Percentiles rank a stretch among this genome's conserved stretches.
Evolutionary conservation across 805 yeast species (phyloP).

Genomic region (Lipomyces kockii): DNA sequence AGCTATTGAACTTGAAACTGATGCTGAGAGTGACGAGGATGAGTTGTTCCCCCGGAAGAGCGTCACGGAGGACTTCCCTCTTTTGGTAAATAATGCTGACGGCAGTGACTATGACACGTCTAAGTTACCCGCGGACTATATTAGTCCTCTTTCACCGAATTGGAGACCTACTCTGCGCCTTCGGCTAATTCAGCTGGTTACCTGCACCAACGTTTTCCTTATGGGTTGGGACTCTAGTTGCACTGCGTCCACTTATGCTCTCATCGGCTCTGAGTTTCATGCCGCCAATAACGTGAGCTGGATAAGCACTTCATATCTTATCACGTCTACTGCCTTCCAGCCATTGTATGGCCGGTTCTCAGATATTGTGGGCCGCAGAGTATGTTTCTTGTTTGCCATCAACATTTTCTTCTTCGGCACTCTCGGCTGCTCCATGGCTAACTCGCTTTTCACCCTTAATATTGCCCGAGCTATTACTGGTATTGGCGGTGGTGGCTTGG

Average conservation of each 20-base stretch:
- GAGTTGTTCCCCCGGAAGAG: slow-evolving; percentile 23
- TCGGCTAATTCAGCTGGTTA: slow-evolving; percentile 38
- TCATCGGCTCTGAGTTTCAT: slow-evolving; percentile 55
- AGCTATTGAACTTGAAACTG: slow-evolving; percentile 37
- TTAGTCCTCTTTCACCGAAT: slow-evolving; percentile 32
- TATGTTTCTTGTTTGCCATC: slow-evolving; percentile 46
- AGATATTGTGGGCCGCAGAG: slow-evolving; percentile 52
- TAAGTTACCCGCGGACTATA: slow-evolving; percentile 31
- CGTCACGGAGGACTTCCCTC: slow-evolving; percentile 19
- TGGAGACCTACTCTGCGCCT: slow-evolving; percentile 37
- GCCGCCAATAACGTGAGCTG: slow-evolving; percentile 58
- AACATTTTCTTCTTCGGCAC: slow-evolving; percentile 33
- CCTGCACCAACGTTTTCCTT: slow-evolving; percentile 49
- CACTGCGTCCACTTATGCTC: slow-evolving; percentile 55
- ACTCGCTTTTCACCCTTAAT: slow-evolving; percentile 34
- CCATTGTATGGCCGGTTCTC: slow-evolving; percentile 69
- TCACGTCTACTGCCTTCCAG: slow-evolving; percentile 70
- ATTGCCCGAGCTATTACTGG: slow-evolving; percentile 72
- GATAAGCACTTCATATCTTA: slow-evolving; percentile 67
- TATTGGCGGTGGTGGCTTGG: slow-evolving; percentile 89
- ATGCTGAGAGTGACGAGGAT: slow-evolving; percentile 27
- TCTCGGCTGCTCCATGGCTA: slow-evolving; percentile 38
- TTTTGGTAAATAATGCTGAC: slow-evolving; percentile 12
- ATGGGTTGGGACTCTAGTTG: slow-evolving; percentile 56
- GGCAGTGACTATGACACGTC: slow-evolving; percentile 11